phyloP scores from a whole-genome alignment of 306 rosid genomes.

The Cucurbita ficifolia region DNA sequence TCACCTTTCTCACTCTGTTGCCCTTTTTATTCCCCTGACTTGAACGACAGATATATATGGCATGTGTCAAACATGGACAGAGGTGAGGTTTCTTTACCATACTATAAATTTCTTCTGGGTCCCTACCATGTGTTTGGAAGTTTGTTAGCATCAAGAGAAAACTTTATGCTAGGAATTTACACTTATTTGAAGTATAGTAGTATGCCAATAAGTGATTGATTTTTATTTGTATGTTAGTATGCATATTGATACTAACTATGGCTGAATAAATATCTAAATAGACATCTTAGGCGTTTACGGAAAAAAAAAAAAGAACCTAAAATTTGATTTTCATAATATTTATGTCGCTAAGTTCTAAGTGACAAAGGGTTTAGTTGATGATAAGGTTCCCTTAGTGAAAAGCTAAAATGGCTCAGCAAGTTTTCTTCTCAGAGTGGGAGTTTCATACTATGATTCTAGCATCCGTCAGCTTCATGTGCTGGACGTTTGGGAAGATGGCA shows the following conservation, averaged over 20 bases:
- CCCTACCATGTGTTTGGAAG: neutral
- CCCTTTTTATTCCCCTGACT: slow-evolving; percentile 2
- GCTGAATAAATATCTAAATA: neutral
- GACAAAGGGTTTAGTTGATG: neutral
- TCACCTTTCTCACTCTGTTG: neutral
- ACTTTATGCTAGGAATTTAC: neutral
- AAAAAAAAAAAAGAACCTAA: neutral
- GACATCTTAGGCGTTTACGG: neutral
- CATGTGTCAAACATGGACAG: slow-evolving; percentile 65
- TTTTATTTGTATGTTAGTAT: neutral
- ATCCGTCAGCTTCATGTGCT: slow-evolving; percentile 78
- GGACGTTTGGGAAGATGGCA: slow-evolving; percentile 91
- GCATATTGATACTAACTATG: neutral
- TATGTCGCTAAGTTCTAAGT: neutral
- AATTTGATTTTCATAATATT: neutral
- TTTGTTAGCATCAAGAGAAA: neutral
- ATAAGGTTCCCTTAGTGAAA: neutral
- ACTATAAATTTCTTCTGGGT: neutral
- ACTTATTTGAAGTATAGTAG: neutral
- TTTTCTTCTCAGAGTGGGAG: slow-evolving; percentile 57
- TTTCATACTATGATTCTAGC: slow-evolving; percentile 79
- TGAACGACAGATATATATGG: slow-evolving; percentile 73
- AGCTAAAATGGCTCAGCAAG: neutral
- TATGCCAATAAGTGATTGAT: neutral
- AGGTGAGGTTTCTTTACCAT: slow-evolving; percentile 29